Conservation (phyloP, 176 grass and related monocot genomes). For the Pontederia crassipes region DNA sequence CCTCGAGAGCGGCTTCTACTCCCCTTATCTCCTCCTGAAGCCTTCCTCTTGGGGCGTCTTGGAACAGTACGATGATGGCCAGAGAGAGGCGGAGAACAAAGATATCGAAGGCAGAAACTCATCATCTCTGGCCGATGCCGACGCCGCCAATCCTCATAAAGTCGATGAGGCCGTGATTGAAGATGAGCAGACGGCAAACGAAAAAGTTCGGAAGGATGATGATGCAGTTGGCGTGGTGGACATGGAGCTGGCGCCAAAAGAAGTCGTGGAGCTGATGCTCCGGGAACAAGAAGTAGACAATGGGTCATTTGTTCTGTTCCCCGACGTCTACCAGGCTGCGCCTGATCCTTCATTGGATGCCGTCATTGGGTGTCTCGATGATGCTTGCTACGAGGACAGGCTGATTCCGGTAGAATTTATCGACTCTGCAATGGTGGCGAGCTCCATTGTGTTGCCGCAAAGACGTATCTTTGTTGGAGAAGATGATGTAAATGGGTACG, state of each 20-base stretch:
- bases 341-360: slow-evolving; percentile 25
- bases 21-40: slow-evolving; percentile 47
- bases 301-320: slow-evolving; percentile 40
- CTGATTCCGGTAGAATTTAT: slow-evolving; percentile 36
- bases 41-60: slow-evolving; percentile 4
- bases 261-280: not conserved
- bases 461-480: not conserved
- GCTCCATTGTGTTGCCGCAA: not conserved
- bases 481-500: slow-evolving; percentile 20
- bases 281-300: slow-evolving; percentile 14
- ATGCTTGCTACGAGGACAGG: slow-evolving; percentile 21
- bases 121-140: no score
- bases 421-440: slow-evolving; percentile 16
- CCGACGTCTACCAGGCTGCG: slow-evolving; percentile 29
- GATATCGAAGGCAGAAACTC: no score
- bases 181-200: slow-evolving; percentile 12
- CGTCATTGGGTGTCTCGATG: slow-evolving; percentile 13
- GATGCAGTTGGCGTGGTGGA: not conserved
- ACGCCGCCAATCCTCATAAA: no score
- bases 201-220: slow-evolving; percentile 4
- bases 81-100: no score
- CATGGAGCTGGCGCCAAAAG: not conserved
- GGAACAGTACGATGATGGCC: slow-evolving; percentile 5
- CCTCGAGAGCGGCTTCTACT: slow-evolving; percentile 84
- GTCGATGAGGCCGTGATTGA: no score